Conservation (phyloP, 345 rosid genomes). For the Firmiana major region DNA sequence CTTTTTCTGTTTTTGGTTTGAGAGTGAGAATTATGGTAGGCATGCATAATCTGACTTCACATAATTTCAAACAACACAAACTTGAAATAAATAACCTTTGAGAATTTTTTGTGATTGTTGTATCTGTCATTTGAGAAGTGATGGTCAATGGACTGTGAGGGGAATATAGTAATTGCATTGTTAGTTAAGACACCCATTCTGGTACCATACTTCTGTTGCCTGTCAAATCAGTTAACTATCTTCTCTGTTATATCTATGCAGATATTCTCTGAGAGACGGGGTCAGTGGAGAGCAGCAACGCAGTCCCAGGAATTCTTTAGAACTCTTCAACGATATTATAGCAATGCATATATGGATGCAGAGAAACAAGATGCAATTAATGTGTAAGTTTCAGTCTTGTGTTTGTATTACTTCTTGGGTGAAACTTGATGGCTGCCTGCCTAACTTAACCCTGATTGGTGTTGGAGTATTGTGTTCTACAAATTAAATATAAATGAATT, state of each 20-base stretch:
- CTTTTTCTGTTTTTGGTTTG: not conserved
- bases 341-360: conserved; percentile 93
- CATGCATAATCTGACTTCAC: not conserved
- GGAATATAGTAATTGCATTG: not conserved
- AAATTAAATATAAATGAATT: not conserved
- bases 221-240: conserved; percentile 15
- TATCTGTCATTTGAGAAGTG: not conserved
- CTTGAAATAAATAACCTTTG: not conserved
- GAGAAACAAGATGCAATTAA: conserved; percentile 93
- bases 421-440: not conserved
- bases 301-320: conserved; percentile 99
- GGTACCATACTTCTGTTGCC: not conserved
- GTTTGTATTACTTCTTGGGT: conserved; percentile 2
- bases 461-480: not conserved
- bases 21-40: not conserved
- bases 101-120: not conserved
- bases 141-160: conserved; percentile 2
- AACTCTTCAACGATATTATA: conserved; percentile 92
- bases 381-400: conserved; percentile 47
- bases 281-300: conserved; percentile 98
- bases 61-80: not conserved
- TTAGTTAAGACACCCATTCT: not conserved
- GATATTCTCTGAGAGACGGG: conserved; percentile 92
- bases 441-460: conserved; percentile 4
- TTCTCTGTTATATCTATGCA: conserved; percentile 29